A percentile compares a stretch with the other conserved stretches of the same genome.
These are phyloP conservation scores for Aspergillus felis DNA, from an alignment of 2,329 filamentous ascomycete species.

Conservation along the genomic window DNA sequence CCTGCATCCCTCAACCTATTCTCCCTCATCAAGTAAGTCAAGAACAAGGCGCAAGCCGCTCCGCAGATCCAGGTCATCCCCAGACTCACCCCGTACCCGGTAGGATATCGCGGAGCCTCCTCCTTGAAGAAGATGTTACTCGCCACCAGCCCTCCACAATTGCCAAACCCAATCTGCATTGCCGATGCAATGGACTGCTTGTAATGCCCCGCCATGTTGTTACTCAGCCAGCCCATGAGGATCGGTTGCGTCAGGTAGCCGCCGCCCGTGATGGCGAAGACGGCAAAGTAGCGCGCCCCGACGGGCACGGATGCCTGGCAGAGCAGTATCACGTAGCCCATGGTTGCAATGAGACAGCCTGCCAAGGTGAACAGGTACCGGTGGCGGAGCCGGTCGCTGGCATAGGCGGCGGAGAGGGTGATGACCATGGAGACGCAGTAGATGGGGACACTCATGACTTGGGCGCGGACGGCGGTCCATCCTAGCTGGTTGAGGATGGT, in stretches of 20 bases:
- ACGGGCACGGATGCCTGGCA: conserved; percentile 45
- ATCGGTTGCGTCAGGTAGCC: conserved; percentile 55
- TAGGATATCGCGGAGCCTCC: conserved; percentile 26
- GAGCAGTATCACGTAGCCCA: conserved; percentile 56
- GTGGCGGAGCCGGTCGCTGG: conserved; percentile 49
- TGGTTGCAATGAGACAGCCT: conserved; percentile 47
- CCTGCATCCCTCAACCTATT: conserved; percentile 34
- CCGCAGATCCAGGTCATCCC: conserved; percentile 34
- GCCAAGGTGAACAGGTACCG: conserved; percentile 53
- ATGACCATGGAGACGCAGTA: conserved; percentile 62
- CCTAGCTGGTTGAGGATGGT: conserved; percentile 50
- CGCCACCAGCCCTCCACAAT: conserved; percentile 32
- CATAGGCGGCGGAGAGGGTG: conserved; percentile 48
- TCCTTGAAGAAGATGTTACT: conserved; percentile 30
- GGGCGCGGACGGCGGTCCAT: conserved; percentile 49
- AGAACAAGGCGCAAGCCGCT: conserved; percentile 25
- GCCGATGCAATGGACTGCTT: conserved; percentile 54
- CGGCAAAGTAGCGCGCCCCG: conserved; percentile 51
- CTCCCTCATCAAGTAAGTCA: conserved; percentile 33
- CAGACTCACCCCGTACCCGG: conserved; percentile 26
- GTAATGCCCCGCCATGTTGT: conserved; percentile 56
- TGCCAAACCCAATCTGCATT: conserved; percentile 44
- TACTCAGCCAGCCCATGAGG: conserved; percentile 54
- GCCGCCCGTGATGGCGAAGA: conserved; percentile 53
- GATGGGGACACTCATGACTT: conserved; percentile 52